Conservation (phyloP, 768 basidiomycete genomes). For the Leccinum fibrillosum region DNA sequence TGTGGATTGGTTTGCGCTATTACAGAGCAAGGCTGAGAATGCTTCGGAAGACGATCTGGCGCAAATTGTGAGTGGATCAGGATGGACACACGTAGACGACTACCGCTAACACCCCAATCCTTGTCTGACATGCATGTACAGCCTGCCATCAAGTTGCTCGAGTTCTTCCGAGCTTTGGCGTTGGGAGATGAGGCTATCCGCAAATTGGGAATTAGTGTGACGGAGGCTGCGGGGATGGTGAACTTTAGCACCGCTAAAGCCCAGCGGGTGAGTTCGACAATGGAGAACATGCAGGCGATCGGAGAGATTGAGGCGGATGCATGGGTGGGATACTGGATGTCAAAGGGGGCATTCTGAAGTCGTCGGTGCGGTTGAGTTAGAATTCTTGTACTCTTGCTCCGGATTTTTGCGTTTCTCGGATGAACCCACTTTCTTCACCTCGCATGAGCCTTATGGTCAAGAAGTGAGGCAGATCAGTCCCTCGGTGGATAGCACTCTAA, state of each 20-base stretch:
- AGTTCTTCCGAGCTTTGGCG: slow-evolving; percentile 30
- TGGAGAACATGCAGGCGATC: slow-evolving; percentile 25
- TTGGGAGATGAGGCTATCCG: slow-evolving; percentile 13
- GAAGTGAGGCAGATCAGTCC: too few species aligned
- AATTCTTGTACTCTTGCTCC: not conserved
- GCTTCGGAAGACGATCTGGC: slow-evolving; percentile 26
- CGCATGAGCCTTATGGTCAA: too few species aligned
- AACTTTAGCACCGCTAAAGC: slow-evolving; percentile 18
- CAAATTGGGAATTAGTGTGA: not conserved
- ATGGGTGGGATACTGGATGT: slow-evolving; percentile 27
- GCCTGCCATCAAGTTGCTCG: slow-evolving; percentile 37
- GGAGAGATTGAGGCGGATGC: slow-evolving; percentile 22
- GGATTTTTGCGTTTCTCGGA: too few species aligned
- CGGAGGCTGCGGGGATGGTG: slow-evolving; percentile 21
- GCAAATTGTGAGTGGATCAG: slow-evolving; percentile 28
- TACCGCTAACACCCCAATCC: not conserved
- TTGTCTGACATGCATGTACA: slow-evolving; percentile 1
- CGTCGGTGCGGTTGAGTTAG: not conserved
- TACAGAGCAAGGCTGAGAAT: slow-evolving; percentile 21
- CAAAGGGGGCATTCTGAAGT: slow-evolving; percentile 16
- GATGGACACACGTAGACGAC: not conserved
- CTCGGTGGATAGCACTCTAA: too few species aligned
- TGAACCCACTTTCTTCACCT: too few species aligned
- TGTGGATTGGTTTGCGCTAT: slow-evolving; percentile 31
- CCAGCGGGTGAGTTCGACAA: slow-evolving; percentile 16